Base-by-base conservation (phyloP, 305 asterid genomes). In the Fraxinus ornus region DNA sequence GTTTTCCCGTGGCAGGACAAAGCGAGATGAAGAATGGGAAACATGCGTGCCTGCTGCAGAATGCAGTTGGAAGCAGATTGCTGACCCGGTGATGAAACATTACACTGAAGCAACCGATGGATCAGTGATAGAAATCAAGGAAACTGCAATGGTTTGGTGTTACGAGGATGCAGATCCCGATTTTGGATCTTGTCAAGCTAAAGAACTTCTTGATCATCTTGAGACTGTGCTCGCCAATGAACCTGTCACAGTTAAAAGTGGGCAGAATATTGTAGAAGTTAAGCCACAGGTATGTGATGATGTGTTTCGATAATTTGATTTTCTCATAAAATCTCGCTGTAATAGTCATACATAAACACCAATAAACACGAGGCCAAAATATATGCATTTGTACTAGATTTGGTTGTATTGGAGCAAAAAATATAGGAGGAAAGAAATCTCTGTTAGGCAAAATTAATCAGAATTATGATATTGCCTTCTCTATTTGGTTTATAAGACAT, bases 221-320 rank as follows among this genome's bases (percentile, higher is more conserved):
- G 98, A 91, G 87, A 93, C 96, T 52, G 97, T 94, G 41, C 94
- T 94, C 77, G 90, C 97, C 22, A 93, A 93, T 81, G 97, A 94
- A 33, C 79, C 41, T 49, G 70, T 77, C 36, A 92, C 95, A 0
- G 98, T 94, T 62, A 93, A 92, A 88, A 92, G 97, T 41, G 98
- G 92, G 78, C 91, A 90, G 75, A 92, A 90, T 85, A 87, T 87
- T 44, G 95, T 94, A 0, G 98, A 94, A 86, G 98, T 94, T 84
- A 92, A 93, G 88, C 98, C 98, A 13, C 97, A 93, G 97, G 96
- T 94, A 88, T 28, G 41, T 30, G 74, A 24, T 83, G 12, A 41
- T 22, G 19, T 22, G 35, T 55, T n/a, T 26, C 19, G 17, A 60
- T 24, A 2, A 33, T 21, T 7, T 28, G 5, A 19, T 44, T 28